phyloP scores from a whole-genome alignment of 192 early-diverging fungal genomes.

The Rhizophagus clarus region DNA sequence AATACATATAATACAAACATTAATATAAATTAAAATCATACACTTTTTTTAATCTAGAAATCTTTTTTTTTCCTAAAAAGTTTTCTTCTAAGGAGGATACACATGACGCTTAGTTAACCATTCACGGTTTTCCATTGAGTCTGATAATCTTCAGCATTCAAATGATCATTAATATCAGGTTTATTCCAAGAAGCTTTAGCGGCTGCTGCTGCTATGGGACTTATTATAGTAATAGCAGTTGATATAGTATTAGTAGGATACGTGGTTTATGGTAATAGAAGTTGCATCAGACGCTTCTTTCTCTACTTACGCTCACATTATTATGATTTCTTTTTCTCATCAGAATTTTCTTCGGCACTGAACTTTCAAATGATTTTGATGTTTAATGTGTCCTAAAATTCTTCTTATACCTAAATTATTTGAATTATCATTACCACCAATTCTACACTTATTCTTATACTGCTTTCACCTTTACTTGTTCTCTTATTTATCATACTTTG shows the following conservation, averaged over 20 bases:
- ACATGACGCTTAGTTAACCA: background rate
- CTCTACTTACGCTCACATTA: background rate
- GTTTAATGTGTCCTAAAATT: background rate
- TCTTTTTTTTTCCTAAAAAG: no score
- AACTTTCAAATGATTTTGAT: background rate
- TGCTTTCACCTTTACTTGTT: no score
- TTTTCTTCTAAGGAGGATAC: background rate
- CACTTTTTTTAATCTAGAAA: no score
- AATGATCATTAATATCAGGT: background rate
- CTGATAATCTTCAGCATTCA: background rate
- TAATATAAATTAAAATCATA: no score
- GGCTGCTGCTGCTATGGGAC: background rate
- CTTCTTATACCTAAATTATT: background rate
- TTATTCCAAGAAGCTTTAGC: background rate
- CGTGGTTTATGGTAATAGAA: background rate
- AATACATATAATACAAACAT: no score
- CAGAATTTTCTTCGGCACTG: background rate
- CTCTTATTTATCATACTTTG: no score
- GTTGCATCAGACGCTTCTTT: background rate
- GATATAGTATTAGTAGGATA: background rate
- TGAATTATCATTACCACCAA: background rate
- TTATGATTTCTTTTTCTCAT: background rate
- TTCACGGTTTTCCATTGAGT: background rate
- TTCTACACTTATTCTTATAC: no score
- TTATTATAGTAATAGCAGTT: background rate